Base-by-base conservation (phyloP, 2,329 filamentous ascomycete genomes). In the Xylaria sp. region DNA sequence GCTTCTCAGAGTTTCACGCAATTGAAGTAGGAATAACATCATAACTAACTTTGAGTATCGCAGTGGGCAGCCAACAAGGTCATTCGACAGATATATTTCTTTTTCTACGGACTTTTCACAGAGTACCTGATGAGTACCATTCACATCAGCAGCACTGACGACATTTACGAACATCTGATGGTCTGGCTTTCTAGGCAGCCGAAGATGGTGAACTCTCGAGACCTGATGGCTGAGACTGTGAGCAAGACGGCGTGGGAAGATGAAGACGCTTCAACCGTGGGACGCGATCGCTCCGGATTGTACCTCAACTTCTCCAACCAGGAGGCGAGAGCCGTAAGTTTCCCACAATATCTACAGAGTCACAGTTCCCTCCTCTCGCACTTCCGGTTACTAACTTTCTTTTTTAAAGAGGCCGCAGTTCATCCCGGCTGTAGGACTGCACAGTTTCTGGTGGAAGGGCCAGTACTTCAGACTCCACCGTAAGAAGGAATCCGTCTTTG, bases 281-380 rank as follows among this genome's bases (percentile, higher is more conserved):
- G 78, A 63, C 76, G 73, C 32, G 77, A 78, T 42, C 51, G 67
- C 42, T 73, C 75, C 0, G 77, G 79, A 2, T 79, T 78, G n/a
- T 88, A 86, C 72, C 83, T 88, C 59, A 90, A 90, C 75, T 89
- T 89, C 77, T 86, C 87, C 3, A 87, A 85, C 69, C 85, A 88
- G 69, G 85, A 87, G 69, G 84, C 85, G 12, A 84, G 83, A 76
- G 81, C 82, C 42, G 83, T 84, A 70, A 76, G 82, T 77, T 5
- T 13, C 25, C 5, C n/a, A 29, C 27, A 25, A 13, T 25, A 5
- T 27, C 1, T 5, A 8, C 10, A 9, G 9, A 16, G 13, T 35
- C 21, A 32, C 35, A 35, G n/a, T 4, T 27, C 16, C 16, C 51
- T 4, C 8, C 8, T 32, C 29, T 48, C 23, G 18, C n/a, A 6